Base-by-base conservation (phyloP, 768 basidiomycete genomes). In the Asterophora lycoperdoides region DNA sequence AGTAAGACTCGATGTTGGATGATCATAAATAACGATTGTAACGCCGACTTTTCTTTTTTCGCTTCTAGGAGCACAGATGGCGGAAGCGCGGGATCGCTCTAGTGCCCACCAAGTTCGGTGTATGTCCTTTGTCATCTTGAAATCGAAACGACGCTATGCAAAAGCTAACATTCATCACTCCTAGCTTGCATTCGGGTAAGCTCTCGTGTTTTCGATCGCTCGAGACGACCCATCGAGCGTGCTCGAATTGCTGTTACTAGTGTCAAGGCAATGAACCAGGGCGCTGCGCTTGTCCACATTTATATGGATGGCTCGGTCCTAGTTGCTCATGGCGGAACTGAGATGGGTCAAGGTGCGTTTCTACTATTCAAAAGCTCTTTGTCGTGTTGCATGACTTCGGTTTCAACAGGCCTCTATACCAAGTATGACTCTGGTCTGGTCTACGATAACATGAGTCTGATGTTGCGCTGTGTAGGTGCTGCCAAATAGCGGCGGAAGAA, bases 241-340 rank as follows among this genome's bases (percentile, higher is more conserved):
- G 23, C 23, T 23, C 3, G 23, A 23, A 23, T 23, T 23, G 3
- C 6, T 23, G 23, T 23, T 23, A 23, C 4, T 11, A 55, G 54
- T 11, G 8, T 52, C 14, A 51, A 47, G 18, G 20, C 35, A 17
- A 17, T 49, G 50, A 55, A 55, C 23, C 54, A 55, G 45, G 54
- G 54, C 11, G 50, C 54, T 3, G 54, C 54, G 8, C 19, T 55
- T 4, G 54, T 55, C 3, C 54, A 55, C 42, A 55, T 55, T 29
- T 55, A 55, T n/a, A 39, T 49, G 40, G 54, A 55, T 33, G 54
- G 54, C 14, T 52, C 54, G 14, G 54, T 55, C 14, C 51, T 55
- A 5, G 50, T 55, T 15, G 54, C 54, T 7, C 54, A 55, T 19
- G 54, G 54, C 8, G 54, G 54, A 13, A 55, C 54, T 33, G 54